Evolutionary conservation across 2,329 filamentous ascomycete genomes (phyloP).

Genomic region (Diaporthe capsici): DNA sequence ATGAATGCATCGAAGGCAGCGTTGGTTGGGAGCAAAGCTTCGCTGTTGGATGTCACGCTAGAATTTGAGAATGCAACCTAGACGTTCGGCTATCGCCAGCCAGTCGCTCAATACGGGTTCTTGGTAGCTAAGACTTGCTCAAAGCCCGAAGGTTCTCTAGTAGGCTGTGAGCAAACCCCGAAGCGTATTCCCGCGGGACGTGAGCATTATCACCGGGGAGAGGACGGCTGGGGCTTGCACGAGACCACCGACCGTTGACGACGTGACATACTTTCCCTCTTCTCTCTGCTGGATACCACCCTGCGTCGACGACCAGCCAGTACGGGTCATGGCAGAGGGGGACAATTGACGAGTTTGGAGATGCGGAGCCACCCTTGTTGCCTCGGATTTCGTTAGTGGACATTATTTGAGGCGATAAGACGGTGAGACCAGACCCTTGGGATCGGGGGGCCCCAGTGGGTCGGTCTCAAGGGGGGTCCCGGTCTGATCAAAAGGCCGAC

Average conservation of each 20-base stretch:
- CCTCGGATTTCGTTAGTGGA: conserved; percentile 10
- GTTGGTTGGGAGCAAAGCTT: not conserved
- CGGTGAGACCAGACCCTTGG: conserved; percentile 4
- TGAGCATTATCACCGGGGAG: conserved; percentile 6
- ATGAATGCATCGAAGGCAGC: not conserved
- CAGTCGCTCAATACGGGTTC: conserved; percentile 14
- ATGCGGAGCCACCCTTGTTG: conserved; percentile 20
- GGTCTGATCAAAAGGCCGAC: conserved; percentile 11
- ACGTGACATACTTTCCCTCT: not conserved
- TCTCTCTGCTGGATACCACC: not conserved
- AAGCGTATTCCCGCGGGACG: conserved; percentile 27
- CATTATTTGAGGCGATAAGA: conserved; percentile 5
- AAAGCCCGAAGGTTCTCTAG: conserved; percentile 15
- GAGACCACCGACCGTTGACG: not conserved
- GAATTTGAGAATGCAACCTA: conserved; percentile 9
- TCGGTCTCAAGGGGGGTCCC: conserved; percentile 8
- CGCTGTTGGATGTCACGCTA: conserved; percentile 1
- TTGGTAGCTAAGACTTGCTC: conserved; percentile 4
- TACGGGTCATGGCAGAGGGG: not conserved
- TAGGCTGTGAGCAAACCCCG: conserved; percentile 23
- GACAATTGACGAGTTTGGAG: not conserved
- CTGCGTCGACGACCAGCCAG: not conserved
- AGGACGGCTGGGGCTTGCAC: not conserved
- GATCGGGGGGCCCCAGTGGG: not conserved
- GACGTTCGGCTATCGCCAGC: conserved; percentile 26